Base-by-base conservation (phyloP, 768 basidiomycete genomes). In the Lactarius indigo region DNA sequence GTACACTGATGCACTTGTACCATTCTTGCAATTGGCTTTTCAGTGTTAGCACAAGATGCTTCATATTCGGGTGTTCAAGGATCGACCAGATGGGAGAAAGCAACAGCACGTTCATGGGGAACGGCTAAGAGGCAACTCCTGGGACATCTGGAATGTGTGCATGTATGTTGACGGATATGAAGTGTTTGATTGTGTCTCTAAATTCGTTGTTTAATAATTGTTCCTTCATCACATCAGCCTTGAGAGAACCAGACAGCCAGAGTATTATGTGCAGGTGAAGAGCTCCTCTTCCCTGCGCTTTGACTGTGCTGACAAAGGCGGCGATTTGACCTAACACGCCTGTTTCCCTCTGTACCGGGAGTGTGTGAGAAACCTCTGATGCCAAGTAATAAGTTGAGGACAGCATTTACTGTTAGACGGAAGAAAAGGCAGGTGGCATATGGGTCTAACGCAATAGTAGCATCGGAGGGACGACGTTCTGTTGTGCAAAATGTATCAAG, bases 401-500 rank as follows among this genome's bases (percentile, higher is more conserved):
- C 7, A 3, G 20, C 20, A 7, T 20, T 44, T 3, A 44, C 9
- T 4, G n/a, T 20, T 3, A 44, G 7, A n/a, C n/a, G 42, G 8
- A 44, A 44, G 9, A 44, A 44, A 13, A 7, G 13, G 0, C 20
- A 20, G 2, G 42, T 2, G 7, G 37, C 37, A 15, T 9, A 44
- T 0, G 20, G 42, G 3, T 44, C 42, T 0, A 20, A 1, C 0
- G 20, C 42, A 3, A n/a, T n/a, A 9, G 42, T 20, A 1, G 81
- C 73, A 0, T 79, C 81, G 66, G 74, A 82, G 5, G 81, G 80
- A 68, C 83, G 79, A 0, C 30, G 35, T 0, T 79, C 78, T 7
- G 82, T 69, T 0, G 63, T 31, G 1, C 66, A 4, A 58, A 84
- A 83, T 0, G 67, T 1, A 61, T 85, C 79, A 8, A 84, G 62